phyloP scores from a whole-genome alignment of 305 asterid genomes.

The Fraxinus sp. region DNA sequence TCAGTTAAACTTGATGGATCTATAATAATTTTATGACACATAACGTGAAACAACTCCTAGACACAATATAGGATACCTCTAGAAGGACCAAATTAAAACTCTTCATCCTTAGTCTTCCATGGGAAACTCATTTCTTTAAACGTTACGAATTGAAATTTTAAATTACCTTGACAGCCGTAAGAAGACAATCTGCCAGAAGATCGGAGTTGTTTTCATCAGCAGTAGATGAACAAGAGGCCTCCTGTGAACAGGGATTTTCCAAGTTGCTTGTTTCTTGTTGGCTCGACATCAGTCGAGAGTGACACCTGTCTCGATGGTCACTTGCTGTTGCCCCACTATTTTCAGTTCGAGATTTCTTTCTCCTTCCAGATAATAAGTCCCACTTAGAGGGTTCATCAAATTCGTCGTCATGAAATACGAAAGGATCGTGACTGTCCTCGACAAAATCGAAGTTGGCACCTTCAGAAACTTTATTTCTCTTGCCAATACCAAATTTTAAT shows the following conservation, averaged over 20 bases:
- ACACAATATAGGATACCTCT: background rate
- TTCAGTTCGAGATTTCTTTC: constrained; percentile 35
- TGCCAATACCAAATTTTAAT: constrained; percentile 35
- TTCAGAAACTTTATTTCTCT: constrained; percentile 25
- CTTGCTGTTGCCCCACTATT: constrained; percentile 33
- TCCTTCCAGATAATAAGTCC: constrained; percentile 69
- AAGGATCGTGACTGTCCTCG: constrained; percentile 69
- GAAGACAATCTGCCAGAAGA: constrained; percentile 86
- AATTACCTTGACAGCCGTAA: constrained; percentile 79
- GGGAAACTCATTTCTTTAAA: constrained; percentile 6
- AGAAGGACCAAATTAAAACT: background rate
- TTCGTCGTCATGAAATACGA: constrained; percentile 71
- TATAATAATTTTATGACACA: background rate
- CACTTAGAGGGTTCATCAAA: constrained; percentile 78
- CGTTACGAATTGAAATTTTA: constrained; percentile 16
- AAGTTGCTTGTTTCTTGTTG: constrained; percentile 54
- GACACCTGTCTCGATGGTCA: constrained; percentile 31
- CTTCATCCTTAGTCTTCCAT: background rate
- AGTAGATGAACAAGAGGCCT: constrained; percentile 53
- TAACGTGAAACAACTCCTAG: background rate
- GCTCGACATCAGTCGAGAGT: constrained; percentile 32
- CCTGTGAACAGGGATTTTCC: constrained; percentile 44
- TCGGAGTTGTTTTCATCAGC: constrained; percentile 47
- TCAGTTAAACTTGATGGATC: background rate
- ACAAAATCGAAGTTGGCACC: constrained; percentile 25